Conservation (phyloP, 305 asterid genomes). For the Rubia occidens region DNA sequence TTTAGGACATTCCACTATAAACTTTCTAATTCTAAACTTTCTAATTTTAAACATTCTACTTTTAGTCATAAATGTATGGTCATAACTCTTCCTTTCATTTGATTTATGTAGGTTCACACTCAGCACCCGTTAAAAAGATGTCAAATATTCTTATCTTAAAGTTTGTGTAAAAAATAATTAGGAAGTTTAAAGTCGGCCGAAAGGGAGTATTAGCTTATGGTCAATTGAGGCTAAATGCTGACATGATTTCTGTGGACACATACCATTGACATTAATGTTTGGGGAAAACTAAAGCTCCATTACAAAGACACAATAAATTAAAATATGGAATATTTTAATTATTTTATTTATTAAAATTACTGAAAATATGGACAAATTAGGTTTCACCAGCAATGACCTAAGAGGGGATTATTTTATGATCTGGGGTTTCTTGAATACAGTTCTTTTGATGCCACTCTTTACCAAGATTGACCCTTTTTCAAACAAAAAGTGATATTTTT, state of each 20-base stretch:
- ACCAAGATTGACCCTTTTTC: neutral
- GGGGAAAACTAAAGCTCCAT: slow-evolving; percentile 7
- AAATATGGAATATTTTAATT: neutral
- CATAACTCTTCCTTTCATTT: too few relatives aligned
- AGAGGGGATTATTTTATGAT: neutral
- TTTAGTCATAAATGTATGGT: too few relatives aligned
- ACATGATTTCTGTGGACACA: slow-evolving; percentile 15
- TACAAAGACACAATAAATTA: neutral
- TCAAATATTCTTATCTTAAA: too few relatives aligned
- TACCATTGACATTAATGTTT: slow-evolving; percentile 15
- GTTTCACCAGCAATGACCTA: slow-evolving; percentile 5
- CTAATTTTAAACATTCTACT: too few relatives aligned
- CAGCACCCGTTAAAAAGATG: too few relatives aligned
- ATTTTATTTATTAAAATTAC: neutral
- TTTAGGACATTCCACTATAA: too few relatives aligned
- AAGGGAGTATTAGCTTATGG: neutral
- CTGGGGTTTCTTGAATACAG: neutral
- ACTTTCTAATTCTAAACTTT: too few relatives aligned
- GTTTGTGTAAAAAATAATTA: too few relatives aligned
- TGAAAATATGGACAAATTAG: neutral
- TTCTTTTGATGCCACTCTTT: neutral
- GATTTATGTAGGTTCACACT: too few relatives aligned
- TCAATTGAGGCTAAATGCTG: neutral
- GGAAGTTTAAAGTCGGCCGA: too few relatives aligned
- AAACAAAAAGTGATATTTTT: slow-evolving; percentile 1